These are phyloP conservation scores for Dianthus caryophyllus DNA, from an alignment of 148 eudicot species.

Conservation along the genomic window DNA sequence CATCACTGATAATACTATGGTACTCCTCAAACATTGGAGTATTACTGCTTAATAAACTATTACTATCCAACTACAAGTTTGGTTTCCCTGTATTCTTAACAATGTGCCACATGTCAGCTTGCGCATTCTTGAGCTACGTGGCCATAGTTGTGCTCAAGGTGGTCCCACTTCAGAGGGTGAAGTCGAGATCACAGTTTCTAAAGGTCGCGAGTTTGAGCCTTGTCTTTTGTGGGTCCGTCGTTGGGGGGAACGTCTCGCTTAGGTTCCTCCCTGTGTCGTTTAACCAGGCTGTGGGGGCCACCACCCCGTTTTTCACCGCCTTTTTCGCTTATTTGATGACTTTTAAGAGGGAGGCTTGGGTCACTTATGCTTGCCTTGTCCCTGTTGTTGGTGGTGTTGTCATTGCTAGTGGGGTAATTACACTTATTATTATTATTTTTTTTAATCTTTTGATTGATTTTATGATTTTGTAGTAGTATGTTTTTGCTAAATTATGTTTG, in stretches of 20 bases:
- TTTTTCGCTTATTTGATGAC: slow-evolving; percentile 82
- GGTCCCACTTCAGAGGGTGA: slow-evolving; percentile 65
- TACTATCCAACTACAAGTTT: slow-evolving; percentile 79
- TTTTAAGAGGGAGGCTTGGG: slow-evolving; percentile 77
- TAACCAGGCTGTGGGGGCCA: slow-evolving; percentile 97
- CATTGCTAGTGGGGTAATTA: slow-evolving; percentile 40
- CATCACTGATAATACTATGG: slow-evolving; percentile 64
- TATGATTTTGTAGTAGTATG: background rate
- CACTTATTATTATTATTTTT: background rate
- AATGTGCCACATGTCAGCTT: slow-evolving; percentile 96
- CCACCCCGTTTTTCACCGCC: slow-evolving; percentile 97
- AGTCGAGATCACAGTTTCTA: slow-evolving; percentile 61
- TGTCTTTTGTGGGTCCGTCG: slow-evolving; percentile 90
- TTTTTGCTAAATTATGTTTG: background rate
- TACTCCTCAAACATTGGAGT: slow-evolving; percentile 95
- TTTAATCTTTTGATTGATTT: background rate
- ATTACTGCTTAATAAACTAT: slow-evolving; percentile 66
- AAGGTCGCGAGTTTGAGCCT: slow-evolving; percentile 64
- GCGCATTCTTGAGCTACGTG: slow-evolving; percentile 71
- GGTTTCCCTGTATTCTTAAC: slow-evolving; percentile 87
- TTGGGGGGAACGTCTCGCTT: slow-evolving; percentile 84
- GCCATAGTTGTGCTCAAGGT: slow-evolving; percentile 60
- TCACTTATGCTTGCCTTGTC: slow-evolving; percentile 72
- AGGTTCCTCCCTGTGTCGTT: slow-evolving; percentile 77
- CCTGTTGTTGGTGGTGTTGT: slow-evolving; percentile 96